These are phyloP conservation scores for Fusarium palustre DNA, from an alignment of 2,329 filamentous ascomycete species.

Conservation along the genomic window DNA sequence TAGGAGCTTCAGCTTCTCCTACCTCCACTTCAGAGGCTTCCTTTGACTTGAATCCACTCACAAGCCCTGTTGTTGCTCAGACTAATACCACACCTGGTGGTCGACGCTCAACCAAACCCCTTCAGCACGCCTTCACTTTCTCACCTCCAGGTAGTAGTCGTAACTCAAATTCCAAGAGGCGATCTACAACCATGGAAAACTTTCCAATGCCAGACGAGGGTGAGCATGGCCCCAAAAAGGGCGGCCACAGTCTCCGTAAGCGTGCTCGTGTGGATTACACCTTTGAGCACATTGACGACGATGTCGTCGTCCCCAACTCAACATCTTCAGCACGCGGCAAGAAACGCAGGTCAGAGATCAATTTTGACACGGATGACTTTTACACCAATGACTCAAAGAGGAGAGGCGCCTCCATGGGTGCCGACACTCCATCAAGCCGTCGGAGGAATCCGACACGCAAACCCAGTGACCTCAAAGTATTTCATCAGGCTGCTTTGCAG, in stretches of 20 bases:
- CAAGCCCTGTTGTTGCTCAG: conserved; percentile 51
- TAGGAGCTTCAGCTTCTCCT: conserved; percentile 52
- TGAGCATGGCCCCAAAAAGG: conserved; percentile 64
- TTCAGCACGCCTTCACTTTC: conserved; percentile 54
- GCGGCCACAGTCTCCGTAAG: conserved; percentile 69
- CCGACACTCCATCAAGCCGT: conserved; percentile 52
- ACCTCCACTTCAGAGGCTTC: conserved; percentile 50
- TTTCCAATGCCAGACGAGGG: conserved; percentile 58
- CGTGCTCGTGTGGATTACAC: conserved; percentile 69
- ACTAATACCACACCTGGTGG: conserved; percentile 50
- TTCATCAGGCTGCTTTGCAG: conserved; percentile 47
- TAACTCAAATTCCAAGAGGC: conserved; percentile 54
- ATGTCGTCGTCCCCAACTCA: conserved; percentile 54
- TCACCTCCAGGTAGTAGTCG: conserved; percentile 51
- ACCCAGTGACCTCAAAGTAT: conserved; percentile 50
- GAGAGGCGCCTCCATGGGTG: conserved; percentile 53
- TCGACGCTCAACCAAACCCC: conserved; percentile 52
- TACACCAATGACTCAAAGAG: conserved; percentile 49
- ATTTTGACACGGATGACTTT: conserved; percentile 52
- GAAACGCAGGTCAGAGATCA: conserved; percentile 54
- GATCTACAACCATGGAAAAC: conserved; percentile 59
- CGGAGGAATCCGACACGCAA: conserved; percentile 58
- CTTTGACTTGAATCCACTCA: conserved; percentile 49
- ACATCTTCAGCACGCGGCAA: conserved; percentile 51
- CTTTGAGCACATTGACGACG: conserved; percentile 64